A percentile compares a stretch with the other conserved stretches of the same genome.
These are phyloP conservation scores for Hyphochytrium catenoides DNA, from an alignment of 352 stramenopile species.

Conservation along the genomic window DNA sequence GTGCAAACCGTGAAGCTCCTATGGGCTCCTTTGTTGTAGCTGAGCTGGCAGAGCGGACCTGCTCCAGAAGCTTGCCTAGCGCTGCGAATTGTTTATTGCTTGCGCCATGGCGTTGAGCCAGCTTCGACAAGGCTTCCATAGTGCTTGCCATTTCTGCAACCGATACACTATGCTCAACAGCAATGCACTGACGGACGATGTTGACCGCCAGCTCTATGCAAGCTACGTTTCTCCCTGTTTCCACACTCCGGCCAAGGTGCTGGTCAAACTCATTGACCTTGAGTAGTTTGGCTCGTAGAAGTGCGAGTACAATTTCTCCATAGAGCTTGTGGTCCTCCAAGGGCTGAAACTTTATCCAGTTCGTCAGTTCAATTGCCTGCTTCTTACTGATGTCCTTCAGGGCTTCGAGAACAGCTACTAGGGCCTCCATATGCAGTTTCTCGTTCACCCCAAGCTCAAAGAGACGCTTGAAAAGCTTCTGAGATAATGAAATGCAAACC, in stretches of 20 bases:
- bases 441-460: conserved; percentile 66
- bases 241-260: conserved; percentile 82
- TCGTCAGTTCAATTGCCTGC: conserved; percentile 75
- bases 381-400: conserved; percentile 73
- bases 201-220: conserved; percentile 90
- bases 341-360: conserved; percentile 76
- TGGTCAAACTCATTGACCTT: conserved; percentile 74
- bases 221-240: conserved; percentile 65
- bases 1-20: too few relatives aligned
- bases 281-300: conserved; percentile 82
- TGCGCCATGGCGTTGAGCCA: conserved; percentile 47
- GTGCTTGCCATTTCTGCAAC: conserved; percentile 76
- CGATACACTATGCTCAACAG: conserved; percentile 72
- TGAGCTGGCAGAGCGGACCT: too few relatives aligned
- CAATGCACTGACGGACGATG: conserved; percentile 71
- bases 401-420: conserved; percentile 79
- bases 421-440: conserved; percentile 78
- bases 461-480: conserved; percentile 90
- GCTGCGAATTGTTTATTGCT: conserved; percentile 65
- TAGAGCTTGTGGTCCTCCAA: conserved; percentile 87
- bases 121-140: conserved; percentile 61
- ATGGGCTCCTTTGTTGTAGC: too few relatives aligned
- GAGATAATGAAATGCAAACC: conserved; percentile 87
- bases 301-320: conserved; percentile 78
- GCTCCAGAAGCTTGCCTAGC: conserved; percentile 36